A percentile compares a stretch with the other conserved stretches of the same genome.
Conservation (phyloP, 495 filamentous ascomycete species). For the Oleoguttula mirabilis region DNA sequence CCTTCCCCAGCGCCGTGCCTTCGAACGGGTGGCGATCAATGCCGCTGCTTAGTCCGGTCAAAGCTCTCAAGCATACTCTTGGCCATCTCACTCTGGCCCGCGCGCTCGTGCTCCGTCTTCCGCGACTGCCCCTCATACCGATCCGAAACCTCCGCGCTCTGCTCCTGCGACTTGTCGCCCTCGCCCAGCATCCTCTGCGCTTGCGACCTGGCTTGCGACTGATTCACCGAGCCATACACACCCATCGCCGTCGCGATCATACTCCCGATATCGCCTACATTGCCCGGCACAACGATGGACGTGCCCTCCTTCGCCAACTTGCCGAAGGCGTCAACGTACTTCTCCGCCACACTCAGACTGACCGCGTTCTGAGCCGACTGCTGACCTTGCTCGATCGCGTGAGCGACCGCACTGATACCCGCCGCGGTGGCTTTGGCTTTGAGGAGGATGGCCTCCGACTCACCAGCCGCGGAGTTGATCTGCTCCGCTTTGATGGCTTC, state of each 20-base stretch:
- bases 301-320: constrained; percentile 89
- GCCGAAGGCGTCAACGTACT: constrained; percentile 92
- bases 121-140: constrained; percentile 13
- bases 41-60: constrained; percentile 18
- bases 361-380: constrained; percentile 69
- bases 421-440: constrained; percentile 74
- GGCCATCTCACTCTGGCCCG: constrained; percentile 20
- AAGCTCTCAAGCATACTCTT: constrained; percentile 24
- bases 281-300: constrained; percentile 85
- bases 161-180: constrained; percentile 6
- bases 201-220: constrained; percentile 61
- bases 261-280: constrained; percentile 89
- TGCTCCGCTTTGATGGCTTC: constrained; percentile 84
- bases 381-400: constrained; percentile 55
- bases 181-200: constrained; percentile 35
- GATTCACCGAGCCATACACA: constrained; percentile 86
- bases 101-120: constrained; percentile 11
- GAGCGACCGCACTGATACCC: constrained; percentile 77
- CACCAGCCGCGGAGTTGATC: constrained; percentile 82
- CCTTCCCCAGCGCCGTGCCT: no score
- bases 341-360: constrained; percentile 81
- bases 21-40: no score
- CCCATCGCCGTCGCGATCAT: constrained; percentile 97
- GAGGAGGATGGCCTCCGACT: constrained; percentile 83
- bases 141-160: constrained; percentile 14